Evolutionary conservation across 2,329 filamentous ascomycete genomes (phyloP).

Genomic region (Cordyceps farinosa): DNA sequence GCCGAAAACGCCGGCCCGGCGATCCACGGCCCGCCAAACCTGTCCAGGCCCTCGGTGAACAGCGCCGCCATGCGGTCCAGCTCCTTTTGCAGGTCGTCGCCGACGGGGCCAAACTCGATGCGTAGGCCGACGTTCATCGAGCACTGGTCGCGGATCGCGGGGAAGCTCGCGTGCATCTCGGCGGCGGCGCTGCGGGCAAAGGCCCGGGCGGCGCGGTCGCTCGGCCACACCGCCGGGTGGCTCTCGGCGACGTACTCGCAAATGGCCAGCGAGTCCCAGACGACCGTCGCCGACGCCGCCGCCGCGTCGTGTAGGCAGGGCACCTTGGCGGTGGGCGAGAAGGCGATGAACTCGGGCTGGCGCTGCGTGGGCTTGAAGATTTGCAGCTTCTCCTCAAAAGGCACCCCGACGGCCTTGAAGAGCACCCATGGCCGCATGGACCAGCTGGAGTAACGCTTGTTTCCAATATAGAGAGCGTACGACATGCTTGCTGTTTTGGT

Average conservation of each 20-base stretch:
- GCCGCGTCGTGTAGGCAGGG: slow-evolving; percentile 37
- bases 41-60: slow-evolving; percentile 36
- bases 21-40: slow-evolving; percentile 41
- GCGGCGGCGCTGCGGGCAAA: slow-evolving; percentile 42
- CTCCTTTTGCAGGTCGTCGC: slow-evolving; percentile 32
- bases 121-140: slow-evolving; percentile 40
- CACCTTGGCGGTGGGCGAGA: slow-evolving; percentile 41
- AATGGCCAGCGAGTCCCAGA: slow-evolving; percentile 49
- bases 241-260: slow-evolving; percentile 44
- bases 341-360: slow-evolving; percentile 34
- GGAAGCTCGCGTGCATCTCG: slow-evolving; percentile 46
- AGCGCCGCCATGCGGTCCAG: slow-evolving; percentile 35
- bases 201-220: slow-evolving; percentile 36
- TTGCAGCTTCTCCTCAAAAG: slow-evolving; percentile 39
- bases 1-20: slow-evolving; percentile 36
- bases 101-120: slow-evolving; percentile 30
- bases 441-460: slow-evolving; percentile 46
- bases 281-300: slow-evolving; percentile 28
- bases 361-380: slow-evolving; percentile 30
- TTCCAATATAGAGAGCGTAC: slow-evolving; percentile 40
- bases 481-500: slow-evolving; percentile 27
- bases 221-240: slow-evolving; percentile 42
- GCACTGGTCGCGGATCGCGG: slow-evolving; percentile 39
- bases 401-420: slow-evolving; percentile 40
- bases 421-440: slow-evolving; percentile 46